A percentile compares a stretch with the other conserved stretches of the same genome.
Conservation (phyloP, 176 grass and related monocot species). For the Oryza australiensis region DNA sequence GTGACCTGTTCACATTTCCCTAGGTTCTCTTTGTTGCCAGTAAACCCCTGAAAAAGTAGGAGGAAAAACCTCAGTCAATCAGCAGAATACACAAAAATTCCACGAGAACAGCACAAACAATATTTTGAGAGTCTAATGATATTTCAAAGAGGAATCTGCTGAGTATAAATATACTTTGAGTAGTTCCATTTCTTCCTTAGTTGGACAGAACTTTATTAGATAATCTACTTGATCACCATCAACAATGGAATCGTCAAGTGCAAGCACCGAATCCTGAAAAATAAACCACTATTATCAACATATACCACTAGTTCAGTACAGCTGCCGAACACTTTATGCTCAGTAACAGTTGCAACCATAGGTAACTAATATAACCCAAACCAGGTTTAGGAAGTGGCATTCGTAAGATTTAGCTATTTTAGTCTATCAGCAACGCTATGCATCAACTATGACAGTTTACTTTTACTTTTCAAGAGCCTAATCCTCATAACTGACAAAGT, state of each 20-base stretch:
- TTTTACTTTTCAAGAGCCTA: slow-evolving; percentile 13
- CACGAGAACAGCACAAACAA: background rate
- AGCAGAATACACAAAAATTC: slow-evolving; percentile 18
- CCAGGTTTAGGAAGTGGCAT: slow-evolving; percentile 3
- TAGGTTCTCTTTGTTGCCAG: slow-evolving; percentile 68
- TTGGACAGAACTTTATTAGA: slow-evolving; percentile 95
- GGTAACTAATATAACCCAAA: slow-evolving; percentile 16
- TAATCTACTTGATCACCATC: slow-evolving; percentile 91
- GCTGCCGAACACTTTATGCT: slow-evolving; percentile 12
- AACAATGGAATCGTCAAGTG: slow-evolving; percentile 80
- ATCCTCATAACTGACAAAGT: slow-evolving; percentile 17
- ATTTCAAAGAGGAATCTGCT: slow-evolving; percentile 35
- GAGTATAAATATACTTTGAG: slow-evolving; percentile 67
- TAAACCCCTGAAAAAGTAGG: slow-evolving; percentile 62
- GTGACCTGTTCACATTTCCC: slow-evolving; percentile 96
- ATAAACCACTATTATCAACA: slow-evolving; percentile 4
- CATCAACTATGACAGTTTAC: background rate
- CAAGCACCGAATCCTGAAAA: slow-evolving; percentile 68
- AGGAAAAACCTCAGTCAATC: background rate
- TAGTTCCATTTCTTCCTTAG: slow-evolving; percentile 86
- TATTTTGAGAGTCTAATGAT: slow-evolving; percentile 18
- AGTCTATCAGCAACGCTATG: slow-evolving; percentile 7
- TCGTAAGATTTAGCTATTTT: background rate
- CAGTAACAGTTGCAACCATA: background rate
- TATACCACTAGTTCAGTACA: slow-evolving; percentile 12